Evolutionary conservation across 2,329 filamentous ascomycete genomes (phyloP), one percentile per base, ranked within the genome.

Genomic region (Lecanicillium sp.): DNA sequence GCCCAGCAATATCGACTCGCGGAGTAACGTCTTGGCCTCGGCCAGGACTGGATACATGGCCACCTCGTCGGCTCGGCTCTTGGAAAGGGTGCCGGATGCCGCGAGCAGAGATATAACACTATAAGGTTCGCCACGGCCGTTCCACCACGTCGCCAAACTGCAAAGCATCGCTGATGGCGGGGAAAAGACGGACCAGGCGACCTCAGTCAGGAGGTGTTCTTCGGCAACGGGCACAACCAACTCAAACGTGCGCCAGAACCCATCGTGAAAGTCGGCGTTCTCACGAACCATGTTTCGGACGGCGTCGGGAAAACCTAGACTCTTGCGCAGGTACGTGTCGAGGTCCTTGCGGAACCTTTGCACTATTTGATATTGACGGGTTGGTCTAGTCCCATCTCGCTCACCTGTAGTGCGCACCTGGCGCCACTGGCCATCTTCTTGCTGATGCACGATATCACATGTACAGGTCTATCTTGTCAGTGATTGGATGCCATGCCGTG

Each of bases 1-100:
- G 48, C 74, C 72, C 51, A 71, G 73, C 44, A 73, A 73, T 12
- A 73, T 53, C 3, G 71, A 62, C 50, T 79, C 74, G 25, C 74
- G 61, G 10, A 79, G 59, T 14, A 79, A 57, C 12, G 75, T 49
- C 50, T 79, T 79, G 18, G 71, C 71, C 6, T 66, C 65, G 48
- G 71, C 71, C 15, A 79, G 55, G 1, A 68, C 58, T 2, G 74
- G 74, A 44, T 68, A 72, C 1, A 55, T 52, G n/a, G 58, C 51
- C 20, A 67, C 64, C 47, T 79, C 74, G 3, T 58, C 57, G 19
- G 69, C 64, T 30, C 74, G 65, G 15, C 58, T 69, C 10, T 55
- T 51, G 2, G 72, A 74, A 37, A 77, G 52, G 32, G 60, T 61
- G 6, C 71, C 66, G 35, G 65, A 77, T 25, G 72, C 52, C 44